Conservation (phyloP, 352 stramenopile genomes). For the Globisporangium nunn region DNA sequence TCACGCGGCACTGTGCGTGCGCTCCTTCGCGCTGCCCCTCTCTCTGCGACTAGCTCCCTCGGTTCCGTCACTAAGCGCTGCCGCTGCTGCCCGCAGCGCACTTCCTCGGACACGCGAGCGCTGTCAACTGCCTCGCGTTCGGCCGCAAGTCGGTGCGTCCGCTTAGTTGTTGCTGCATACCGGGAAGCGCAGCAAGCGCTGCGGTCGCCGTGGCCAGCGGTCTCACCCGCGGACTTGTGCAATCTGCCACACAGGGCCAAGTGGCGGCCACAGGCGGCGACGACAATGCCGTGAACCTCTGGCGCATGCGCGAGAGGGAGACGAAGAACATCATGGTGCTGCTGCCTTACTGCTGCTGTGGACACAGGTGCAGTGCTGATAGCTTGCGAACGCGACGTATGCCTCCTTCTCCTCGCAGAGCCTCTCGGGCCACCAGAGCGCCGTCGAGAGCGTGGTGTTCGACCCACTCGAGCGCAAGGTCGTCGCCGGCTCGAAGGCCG, state of each 20-base stretch:
- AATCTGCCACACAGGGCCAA: constrained; percentile 33
- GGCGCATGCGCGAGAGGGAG: constrained; percentile 79
- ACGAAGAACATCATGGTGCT: constrained; percentile 85
- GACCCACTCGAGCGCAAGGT: constrained; percentile 72
- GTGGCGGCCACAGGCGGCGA: constrained; percentile 69
- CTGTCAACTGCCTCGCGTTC: constrained; percentile 80
- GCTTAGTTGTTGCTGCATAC: background rate
- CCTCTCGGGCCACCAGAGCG: constrained; percentile 62
- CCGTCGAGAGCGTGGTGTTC: constrained; percentile 77
- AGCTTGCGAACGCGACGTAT: background rate
- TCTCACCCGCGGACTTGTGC: too few relatives aligned
- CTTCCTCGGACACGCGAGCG: constrained; percentile 74
- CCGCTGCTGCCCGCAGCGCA: constrained; percentile 28
- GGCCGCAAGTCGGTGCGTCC: constrained; percentile 63
- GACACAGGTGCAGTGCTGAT: background rate
- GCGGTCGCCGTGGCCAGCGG: too few relatives aligned
- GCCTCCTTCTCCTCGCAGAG: constrained; percentile 26
- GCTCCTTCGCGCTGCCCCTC: background rate
- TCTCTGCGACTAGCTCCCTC: background rate
- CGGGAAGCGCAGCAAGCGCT: too few relatives aligned
- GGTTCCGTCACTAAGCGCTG: background rate
- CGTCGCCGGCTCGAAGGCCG: constrained; percentile 65
- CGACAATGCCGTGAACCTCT: constrained; percentile 80
- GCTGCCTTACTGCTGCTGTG: background rate
- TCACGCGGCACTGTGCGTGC: constrained; percentile 52